A percentile compares a stretch with the other conserved stretches of the same genome.
Conservation (phyloP, 2,329 filamentous ascomycete genomes). For the Lachnellula suecica region DNA sequence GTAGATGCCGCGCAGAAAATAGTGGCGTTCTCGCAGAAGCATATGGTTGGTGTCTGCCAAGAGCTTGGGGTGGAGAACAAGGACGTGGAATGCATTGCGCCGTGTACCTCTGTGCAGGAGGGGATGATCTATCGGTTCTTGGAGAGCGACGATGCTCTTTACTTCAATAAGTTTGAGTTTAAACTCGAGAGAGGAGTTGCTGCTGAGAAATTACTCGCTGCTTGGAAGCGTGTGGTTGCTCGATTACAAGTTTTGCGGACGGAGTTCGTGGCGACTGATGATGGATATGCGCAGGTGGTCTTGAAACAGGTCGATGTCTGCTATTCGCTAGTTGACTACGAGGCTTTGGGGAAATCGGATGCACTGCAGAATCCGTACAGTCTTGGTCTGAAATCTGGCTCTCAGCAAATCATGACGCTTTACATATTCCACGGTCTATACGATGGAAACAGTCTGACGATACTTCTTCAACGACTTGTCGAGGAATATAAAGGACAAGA, state of each 20-base stretch:
- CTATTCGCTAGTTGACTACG: slow-evolving; percentile 37
- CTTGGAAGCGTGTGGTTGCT: slow-evolving; percentile 56
- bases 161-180: slow-evolving; percentile 77
- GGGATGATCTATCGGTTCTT: slow-evolving; percentile 77
- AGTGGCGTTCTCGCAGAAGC: slow-evolving; percentile 37
- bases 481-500: slow-evolving; percentile 44
- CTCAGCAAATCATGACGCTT: slow-evolving; percentile 48
- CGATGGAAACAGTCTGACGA: slow-evolving; percentile 74
- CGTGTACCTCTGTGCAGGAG: slow-evolving; percentile 83
- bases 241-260: slow-evolving; percentile 68
- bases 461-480: slow-evolving; percentile 62
- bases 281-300: slow-evolving; percentile 76
- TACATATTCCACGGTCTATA: slow-evolving; percentile 86
- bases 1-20: slow-evolving; percentile 39
- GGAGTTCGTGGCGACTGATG: slow-evolving; percentile 67
- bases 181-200: slow-evolving; percentile 47
- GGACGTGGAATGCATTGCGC: slow-evolving; percentile 71
- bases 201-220: slow-evolving; percentile 46
- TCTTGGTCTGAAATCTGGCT: slow-evolving; percentile 11
- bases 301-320: slow-evolving; percentile 42
- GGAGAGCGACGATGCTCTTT: slow-evolving; percentile 56
- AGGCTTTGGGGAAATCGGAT: slow-evolving; percentile 19
- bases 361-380: slow-evolving; percentile 28
- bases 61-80: slow-evolving; percentile 48
- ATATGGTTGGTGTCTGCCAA: slow-evolving; percentile 36